These are phyloP conservation scores for Henckelia pumila DNA, from an alignment of 257 asterid genomes.

Conservation along the genomic window DNA sequence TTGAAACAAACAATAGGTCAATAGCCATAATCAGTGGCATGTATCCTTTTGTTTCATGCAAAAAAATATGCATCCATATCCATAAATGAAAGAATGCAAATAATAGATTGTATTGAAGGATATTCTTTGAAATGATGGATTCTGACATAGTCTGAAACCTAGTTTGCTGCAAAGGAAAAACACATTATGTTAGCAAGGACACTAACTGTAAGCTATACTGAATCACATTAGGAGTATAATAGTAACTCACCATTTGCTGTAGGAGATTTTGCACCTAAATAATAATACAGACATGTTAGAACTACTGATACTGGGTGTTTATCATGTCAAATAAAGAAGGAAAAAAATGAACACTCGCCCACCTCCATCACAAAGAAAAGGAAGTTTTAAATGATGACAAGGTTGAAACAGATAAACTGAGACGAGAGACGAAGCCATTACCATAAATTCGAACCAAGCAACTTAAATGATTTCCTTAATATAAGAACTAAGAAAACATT, in stretches of 20 bases:
- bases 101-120: slow-evolving; percentile 43
- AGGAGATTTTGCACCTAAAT: slow-evolving; percentile 85
- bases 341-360: not conserved
- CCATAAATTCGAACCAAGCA: not conserved
- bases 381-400: too few species aligned
- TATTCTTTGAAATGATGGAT: slow-evolving; percentile 79
- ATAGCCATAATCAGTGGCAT: not conserved
- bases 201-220: slow-evolving; percentile 1
- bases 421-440: not conserved
- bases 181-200: slow-evolving; percentile 14
- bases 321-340: not conserved
- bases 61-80: not conserved
- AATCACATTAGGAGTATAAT: not conserved
- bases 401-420: not conserved
- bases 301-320: slow-evolving; percentile 6
- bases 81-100: not conserved
- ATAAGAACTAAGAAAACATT: not conserved
- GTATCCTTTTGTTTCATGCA: not conserved
- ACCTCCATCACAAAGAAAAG: slow-evolving; percentile 6
- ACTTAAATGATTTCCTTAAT: not conserved
- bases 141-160: slow-evolving; percentile 96
- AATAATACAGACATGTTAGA: slow-evolving; percentile 29
- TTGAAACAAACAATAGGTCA: not conserved
- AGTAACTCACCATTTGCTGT: slow-evolving; percentile 75
- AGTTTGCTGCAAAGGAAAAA: slow-evolving; percentile 64